Conservation (phyloP, 352 stramenopile species). For the Pythium vanterpoolii region DNA sequence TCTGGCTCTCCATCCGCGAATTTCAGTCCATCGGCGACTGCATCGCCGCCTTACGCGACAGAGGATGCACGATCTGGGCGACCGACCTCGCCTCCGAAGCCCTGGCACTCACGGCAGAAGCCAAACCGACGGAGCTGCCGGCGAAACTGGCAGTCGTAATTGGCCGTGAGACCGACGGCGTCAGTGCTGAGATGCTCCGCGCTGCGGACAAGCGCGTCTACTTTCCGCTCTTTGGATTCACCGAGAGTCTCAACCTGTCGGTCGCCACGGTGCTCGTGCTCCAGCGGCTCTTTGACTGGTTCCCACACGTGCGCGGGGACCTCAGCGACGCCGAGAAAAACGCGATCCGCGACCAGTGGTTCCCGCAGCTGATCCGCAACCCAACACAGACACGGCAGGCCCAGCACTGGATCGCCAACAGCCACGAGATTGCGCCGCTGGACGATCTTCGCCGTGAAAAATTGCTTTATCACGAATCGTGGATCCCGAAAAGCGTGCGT, state of each 20-base stretch:
- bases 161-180: conserved; percentile 90
- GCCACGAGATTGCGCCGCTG: conserved; percentile 39
- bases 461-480: conserved; percentile 39
- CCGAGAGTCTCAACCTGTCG: conserved; percentile 92
- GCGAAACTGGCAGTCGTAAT: conserved; percentile 91
- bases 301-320: conserved; percentile 58
- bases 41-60: conserved; percentile 55
- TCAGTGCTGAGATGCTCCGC: conserved; percentile 86
- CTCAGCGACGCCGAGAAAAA: conserved; percentile 43
- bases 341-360: conserved; percentile 52
- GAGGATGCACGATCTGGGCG: conserved; percentile 85
- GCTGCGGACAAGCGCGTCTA: conserved; percentile 89
- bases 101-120: conserved; percentile 32
- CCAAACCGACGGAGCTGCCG: conserved; percentile 65
- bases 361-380: conserved; percentile 62
- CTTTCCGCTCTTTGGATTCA: conserved; percentile 92
- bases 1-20: conserved; percentile 86
- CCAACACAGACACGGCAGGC: conserved; percentile 56
- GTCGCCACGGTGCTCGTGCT: conserved; percentile 92
- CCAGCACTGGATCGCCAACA: conserved; percentile 44
- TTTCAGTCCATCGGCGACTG: conserved; percentile 84
- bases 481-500: conserved; percentile 66
- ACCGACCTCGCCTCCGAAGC: conserved; percentile 87
- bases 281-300: conserved; percentile 83
- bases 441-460: conserved; percentile 60